Evolutionary conservation across 768 basidiomycete genomes (phyloP), one percentile per base, ranked within the genome.

Genomic region (Chalciporus piperatus): DNA sequence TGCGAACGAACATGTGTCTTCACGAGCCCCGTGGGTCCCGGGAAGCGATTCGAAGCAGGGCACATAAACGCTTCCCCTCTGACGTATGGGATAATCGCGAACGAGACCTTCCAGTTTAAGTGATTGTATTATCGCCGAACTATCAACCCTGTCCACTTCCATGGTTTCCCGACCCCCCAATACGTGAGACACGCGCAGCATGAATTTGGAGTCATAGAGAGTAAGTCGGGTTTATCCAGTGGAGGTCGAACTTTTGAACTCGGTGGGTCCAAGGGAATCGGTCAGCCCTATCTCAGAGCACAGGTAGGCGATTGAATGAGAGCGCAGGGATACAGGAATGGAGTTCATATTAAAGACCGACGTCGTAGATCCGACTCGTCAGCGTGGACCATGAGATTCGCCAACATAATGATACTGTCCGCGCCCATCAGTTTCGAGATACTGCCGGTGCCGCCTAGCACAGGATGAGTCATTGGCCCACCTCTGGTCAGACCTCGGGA

Each of bases 111-210:
- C 54, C 50, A 23, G 3, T 55, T 47, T 47, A 37, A 25, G 47
- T 49, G 25, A 25, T 48, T 22, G 7, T 60, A 69, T 59, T 60
- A 69, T 59, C 54, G 45, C 63, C 63, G 61, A 49, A 9, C 27
- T 66, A 58, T 50, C 51, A 19, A 41, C 60, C 50, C 38, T 17
- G 32, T 54, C 41, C 51, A 45, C 50, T 45, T 40, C 43, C 54
- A 51, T 54, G 51, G 54, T 57, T 63, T 57, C 60, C 50, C 63
- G 42, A 40, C 56, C 54, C 42, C 23, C 45, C 45, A 28, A 47
- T 38, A 32, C 62, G 58, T 66, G 61, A 41, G 61, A 19, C 42
- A 19, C 47, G 41, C 16, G 27, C 27, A 14, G 42, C 40, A 33
- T 28, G 27, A 27, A 27, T 5, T 27, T 27, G 27, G 9, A 32